These are phyloP conservation scores for Cercospora berteroae DNA, from an alignment of 2,329 filamentous ascomycete species.

Conservation along the genomic window DNA sequence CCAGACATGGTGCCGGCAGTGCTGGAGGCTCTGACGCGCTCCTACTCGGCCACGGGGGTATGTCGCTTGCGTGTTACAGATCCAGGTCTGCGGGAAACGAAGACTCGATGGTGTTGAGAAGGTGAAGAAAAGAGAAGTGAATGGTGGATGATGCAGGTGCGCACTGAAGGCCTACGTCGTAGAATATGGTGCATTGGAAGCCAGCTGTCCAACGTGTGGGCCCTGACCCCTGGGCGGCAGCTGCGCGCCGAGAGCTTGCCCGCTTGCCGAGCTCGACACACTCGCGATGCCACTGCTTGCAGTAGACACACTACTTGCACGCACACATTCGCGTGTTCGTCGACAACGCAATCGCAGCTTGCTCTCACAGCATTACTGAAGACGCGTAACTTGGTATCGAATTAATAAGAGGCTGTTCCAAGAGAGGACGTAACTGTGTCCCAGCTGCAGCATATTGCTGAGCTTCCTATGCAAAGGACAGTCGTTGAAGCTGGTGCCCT, in stretches of 20 bases:
- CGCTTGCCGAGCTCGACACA: background rate
- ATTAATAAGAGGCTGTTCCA: background rate
- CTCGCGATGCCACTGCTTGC: background rate
- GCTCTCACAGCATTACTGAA: background rate
- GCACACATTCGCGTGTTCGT: background rate
- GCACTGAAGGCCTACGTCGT: background rate
- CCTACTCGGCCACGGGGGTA: background rate
- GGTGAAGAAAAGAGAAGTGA: slow-evolving; percentile 6
- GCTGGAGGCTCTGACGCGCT: slow-evolving; percentile 14
- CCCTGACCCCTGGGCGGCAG: background rate
- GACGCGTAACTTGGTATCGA: background rate
- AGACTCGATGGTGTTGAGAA: background rate
- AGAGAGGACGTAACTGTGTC: background rate
- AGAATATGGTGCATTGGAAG: slow-evolving; percentile 1
- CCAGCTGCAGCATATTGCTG: background rate
- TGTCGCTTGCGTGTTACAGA: background rate
- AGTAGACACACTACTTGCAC: background rate
- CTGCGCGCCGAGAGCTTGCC: background rate
- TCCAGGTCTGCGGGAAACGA: background rate
- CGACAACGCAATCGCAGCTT: background rate
- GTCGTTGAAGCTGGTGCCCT: slow-evolving; percentile 1
- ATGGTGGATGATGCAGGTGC: slow-evolving; percentile 8
- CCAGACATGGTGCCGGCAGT: slow-evolving; percentile 19
- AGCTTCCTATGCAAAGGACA: background rate
- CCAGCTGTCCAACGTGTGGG: background rate